Conservation (phyloP, 1,139 yeast genomes). For the Pichia inconspicua region DNA sequence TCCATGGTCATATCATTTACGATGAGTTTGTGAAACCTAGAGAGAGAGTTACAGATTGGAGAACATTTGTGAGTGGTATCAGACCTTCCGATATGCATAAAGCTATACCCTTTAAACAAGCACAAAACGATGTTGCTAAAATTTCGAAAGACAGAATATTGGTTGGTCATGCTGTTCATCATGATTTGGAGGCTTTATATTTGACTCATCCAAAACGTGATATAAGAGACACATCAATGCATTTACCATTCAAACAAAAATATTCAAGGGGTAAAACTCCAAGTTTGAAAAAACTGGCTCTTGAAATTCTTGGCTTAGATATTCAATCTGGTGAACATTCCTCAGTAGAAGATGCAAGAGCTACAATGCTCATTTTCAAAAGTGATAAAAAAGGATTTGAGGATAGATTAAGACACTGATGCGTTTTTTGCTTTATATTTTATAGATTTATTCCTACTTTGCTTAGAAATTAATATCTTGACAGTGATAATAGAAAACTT, state of each 20-base stretch:
- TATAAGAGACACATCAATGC: conserved; percentile 71
- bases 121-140: conserved; percentile 49
- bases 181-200: conserved; percentile 64
- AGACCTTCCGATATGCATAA: conserved; percentile 57
- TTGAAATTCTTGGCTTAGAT: conserved; percentile 47
- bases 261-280: conserved; percentile 62
- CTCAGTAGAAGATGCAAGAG: conserved; percentile 85
- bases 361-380: conserved; percentile 73
- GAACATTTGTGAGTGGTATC: conserved; percentile 93
- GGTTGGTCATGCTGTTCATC: conserved; percentile 80
- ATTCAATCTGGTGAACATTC: conserved; percentile 78
- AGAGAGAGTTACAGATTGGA: conserved; percentile 77
- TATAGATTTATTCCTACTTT: background rate
- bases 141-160: conserved; percentile 46
- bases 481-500: no score
- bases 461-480: no score
- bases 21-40: conserved; percentile 73
- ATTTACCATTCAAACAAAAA: conserved; percentile 48
- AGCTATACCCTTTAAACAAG: conserved; percentile 60
- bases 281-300: conserved; percentile 56
- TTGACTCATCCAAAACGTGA: conserved; percentile 57
- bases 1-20: conserved; percentile 60
- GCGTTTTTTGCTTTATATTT: background rate
- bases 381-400: conserved; percentile 58
- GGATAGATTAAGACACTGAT: conserved; percentile 1